These are phyloP conservation scores for Cavenderia fasciculata DNA, from an alignment of 78 protist genomes.

Conservation along the genomic window DNA sequence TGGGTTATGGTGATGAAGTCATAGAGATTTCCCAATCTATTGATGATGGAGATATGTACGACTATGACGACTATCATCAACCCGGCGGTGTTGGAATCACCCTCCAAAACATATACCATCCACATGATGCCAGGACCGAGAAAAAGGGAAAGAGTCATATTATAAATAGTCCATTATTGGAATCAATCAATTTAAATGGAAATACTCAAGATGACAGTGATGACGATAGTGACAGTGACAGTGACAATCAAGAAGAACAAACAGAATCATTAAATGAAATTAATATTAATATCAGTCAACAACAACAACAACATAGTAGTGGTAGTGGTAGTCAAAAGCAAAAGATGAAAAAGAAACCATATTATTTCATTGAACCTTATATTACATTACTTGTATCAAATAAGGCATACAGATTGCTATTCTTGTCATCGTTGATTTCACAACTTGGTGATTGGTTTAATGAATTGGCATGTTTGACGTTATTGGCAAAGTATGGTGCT, in stretches of 20 bases:
- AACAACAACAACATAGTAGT: not conserved
- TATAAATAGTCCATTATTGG: no score
- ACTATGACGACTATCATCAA: not conserved
- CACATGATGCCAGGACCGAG: not conserved
- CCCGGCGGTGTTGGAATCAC: not conserved
- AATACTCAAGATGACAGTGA: not conserved
- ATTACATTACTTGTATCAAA: not conserved
- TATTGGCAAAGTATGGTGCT: not conserved
- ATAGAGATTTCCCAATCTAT: conserved; percentile 57
- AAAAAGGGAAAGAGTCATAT: not conserved
- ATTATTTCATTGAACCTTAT: conserved; percentile 25
- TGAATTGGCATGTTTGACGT: conserved; percentile 62
- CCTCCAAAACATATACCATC: not conserved
- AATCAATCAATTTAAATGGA: not conserved
- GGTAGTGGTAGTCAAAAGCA: not conserved
- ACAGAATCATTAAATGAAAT: not conserved
- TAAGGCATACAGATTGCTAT: conserved; percentile 8
- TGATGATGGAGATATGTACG: no score
- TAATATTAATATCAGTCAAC: not conserved
- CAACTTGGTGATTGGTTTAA: conserved; percentile 75
- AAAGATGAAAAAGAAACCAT: not conserved
- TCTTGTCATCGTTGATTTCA: conserved; percentile 33
- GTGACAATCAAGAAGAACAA: not conserved
- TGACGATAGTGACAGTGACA: not conserved
- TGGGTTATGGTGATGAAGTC: conserved; percentile 41